phyloP scores from a whole-genome alignment of 106 monocot species.

The Allium fistulosum region DNA sequence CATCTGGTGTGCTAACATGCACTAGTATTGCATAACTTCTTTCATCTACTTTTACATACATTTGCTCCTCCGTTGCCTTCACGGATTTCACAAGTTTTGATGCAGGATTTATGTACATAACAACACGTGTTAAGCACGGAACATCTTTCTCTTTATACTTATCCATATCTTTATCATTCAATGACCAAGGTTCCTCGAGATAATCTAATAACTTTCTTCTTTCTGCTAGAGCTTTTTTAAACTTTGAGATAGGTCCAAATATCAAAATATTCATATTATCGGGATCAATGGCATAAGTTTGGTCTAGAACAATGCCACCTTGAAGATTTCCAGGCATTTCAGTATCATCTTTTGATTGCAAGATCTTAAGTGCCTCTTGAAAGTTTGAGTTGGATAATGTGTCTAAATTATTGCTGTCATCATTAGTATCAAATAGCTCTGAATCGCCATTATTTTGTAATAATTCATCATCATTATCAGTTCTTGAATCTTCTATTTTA shows the following conservation, averaged over 20 bases:
- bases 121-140: conserved; percentile 22
- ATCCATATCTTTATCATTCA: conserved; percentile 16
- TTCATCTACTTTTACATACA: conserved; percentile 59
- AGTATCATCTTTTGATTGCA: conserved; percentile 26
- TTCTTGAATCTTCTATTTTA: not conserved
- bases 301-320: conserved; percentile 49
- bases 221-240: conserved; percentile 24
- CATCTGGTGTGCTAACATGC: conserved; percentile 53
- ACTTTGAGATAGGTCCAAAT: conserved; percentile 55
- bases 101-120: conserved; percentile 48
- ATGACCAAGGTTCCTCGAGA: conserved; percentile 42
- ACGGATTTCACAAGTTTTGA: conserved; percentile 57
- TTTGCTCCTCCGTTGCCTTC: conserved; percentile 58
- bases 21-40: conserved; percentile 39
- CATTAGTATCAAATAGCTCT: not conserved
- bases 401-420: not conserved
- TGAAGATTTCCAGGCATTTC: conserved; percentile 46
- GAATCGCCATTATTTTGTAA: not conserved
- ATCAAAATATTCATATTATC: conserved; percentile 38
- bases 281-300: conserved; percentile 33
- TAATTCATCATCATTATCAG: no score
- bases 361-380: conserved; percentile 36
- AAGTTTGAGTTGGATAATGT: conserved; percentile 13
- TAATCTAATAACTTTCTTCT: conserved; percentile 37
- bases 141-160: no score